These are phyloP conservation scores for Microbotryum silenes-acaulis DNA, from an alignment of 1,284 basidiomycete genomes.

Conservation along the genomic window DNA sequence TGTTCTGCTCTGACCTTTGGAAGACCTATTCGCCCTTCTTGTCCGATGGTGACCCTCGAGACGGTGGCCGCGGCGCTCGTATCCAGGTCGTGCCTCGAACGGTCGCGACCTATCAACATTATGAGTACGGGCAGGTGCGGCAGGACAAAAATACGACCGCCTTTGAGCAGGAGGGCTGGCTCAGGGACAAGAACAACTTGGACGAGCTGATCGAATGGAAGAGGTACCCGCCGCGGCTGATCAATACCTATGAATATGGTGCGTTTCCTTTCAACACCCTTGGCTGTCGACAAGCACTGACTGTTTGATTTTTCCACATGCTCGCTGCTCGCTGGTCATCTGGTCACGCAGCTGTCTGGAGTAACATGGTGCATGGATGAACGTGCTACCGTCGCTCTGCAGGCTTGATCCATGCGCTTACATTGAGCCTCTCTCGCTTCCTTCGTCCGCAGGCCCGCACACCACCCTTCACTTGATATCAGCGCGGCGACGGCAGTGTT, in stretches of 20 bases:
- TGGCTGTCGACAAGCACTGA: too few relatives aligned
- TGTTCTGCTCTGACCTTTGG: constrained; percentile 25
- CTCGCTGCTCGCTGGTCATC: too few relatives aligned
- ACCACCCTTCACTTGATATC: too few relatives aligned
- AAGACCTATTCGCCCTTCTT: neutral
- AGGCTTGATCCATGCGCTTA: too few relatives aligned
- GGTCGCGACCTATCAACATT: constrained; percentile 10
- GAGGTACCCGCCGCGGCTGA: constrained; percentile 16
- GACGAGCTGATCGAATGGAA: constrained; percentile 20
- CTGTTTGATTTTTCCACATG: too few relatives aligned
- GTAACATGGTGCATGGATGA: too few relatives aligned
- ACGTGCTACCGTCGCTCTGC: too few relatives aligned
- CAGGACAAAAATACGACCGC: constrained; percentile 18
- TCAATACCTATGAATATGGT: constrained; percentile 21
- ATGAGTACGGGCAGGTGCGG: constrained; percentile 15
- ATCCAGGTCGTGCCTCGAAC: constrained; percentile 21
- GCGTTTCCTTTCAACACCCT: neutral
- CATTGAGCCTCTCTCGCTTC: too few relatives aligned
- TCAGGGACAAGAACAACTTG: neutral
- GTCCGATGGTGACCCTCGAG: neutral
- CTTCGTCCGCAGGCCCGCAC: too few relatives aligned
- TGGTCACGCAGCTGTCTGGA: too few relatives aligned
- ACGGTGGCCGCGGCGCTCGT: constrained; percentile 9
- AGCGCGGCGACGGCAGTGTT: too few relatives aligned
- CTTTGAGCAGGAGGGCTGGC: constrained; percentile 11